These are phyloP conservation scores for Linnemannia exigua DNA, from an alignment of 192 early-diverging fungal genomes.

Conservation along the genomic window DNA sequence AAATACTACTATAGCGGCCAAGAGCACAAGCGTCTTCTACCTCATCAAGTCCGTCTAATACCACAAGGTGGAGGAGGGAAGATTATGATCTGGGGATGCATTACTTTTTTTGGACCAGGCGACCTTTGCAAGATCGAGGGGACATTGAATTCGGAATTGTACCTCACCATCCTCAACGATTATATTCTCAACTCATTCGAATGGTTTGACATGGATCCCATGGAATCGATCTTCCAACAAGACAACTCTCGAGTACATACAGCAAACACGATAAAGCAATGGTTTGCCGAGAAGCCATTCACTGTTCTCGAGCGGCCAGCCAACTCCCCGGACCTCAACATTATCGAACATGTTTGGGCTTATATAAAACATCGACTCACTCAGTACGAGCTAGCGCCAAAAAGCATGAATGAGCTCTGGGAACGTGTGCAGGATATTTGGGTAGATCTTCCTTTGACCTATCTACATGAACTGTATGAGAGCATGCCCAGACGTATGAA, in stretches of 20 bases:
- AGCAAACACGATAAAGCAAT: not conserved
- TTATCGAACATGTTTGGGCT: not conserved
- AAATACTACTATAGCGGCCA: no score
- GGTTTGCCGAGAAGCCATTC: not conserved
- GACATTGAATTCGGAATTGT: slow-evolving; percentile 2
- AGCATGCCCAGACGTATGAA: not conserved
- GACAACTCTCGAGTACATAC: slow-evolving; percentile 14
- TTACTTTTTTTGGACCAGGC: not conserved
- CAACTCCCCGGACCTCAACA: not conserved
- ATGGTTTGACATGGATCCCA: slow-evolving; percentile 1
- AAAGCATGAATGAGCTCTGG: not conserved
- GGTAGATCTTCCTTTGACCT: not conserved
- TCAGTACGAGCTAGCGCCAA: not conserved
- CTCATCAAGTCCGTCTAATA: not conserved
- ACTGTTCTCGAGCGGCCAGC: no score
- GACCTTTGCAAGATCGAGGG: not conserved
- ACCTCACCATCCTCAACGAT: not conserved
- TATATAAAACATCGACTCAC: not conserved
- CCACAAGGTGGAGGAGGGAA: not conserved
- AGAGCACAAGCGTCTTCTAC: not conserved
- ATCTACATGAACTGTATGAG: not conserved
- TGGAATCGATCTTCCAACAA: slow-evolving; percentile 9
- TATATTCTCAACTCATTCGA: not conserved
- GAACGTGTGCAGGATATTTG: not conserved
- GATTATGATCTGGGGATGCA: slow-evolving; percentile 17